These are phyloP conservation scores for Helotiales sp. DNA, from an alignment of 2,329 filamentous ascomycete species.

Conservation along the genomic window DNA sequence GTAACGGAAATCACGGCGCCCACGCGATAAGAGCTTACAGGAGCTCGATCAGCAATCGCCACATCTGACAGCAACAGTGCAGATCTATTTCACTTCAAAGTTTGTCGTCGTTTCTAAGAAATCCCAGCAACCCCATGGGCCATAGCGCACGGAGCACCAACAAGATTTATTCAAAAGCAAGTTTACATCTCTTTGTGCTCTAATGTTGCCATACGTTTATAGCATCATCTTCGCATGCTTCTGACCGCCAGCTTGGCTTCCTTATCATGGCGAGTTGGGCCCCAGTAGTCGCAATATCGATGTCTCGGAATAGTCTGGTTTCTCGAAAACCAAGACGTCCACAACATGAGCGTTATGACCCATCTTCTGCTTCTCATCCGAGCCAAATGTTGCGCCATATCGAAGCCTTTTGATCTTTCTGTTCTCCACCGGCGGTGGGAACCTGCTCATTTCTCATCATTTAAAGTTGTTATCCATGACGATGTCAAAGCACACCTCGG, in stretches of 20 bases:
- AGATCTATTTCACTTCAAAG: not conserved
- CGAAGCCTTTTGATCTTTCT: not conserved
- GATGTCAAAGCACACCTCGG: conserved; percentile 10
- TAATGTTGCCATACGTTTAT: not conserved
- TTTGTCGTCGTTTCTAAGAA: not conserved
- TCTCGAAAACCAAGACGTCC: not conserved
- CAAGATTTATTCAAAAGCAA: not conserved
- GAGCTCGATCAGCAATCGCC: not conserved
- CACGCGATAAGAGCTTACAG: conserved; percentile 1
- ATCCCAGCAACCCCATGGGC: not conserved
- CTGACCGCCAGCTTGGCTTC: not conserved
- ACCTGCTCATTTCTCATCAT: not conserved
- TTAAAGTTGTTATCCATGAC: no score
- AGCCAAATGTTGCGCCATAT: not conserved
- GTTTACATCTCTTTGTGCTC: not conserved
- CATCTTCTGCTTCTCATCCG: not conserved
- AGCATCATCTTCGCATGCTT: not conserved
- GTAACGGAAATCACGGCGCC: not conserved
- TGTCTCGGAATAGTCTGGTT: not conserved
- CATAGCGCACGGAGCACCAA: not conserved
- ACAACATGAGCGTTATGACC: not conserved
- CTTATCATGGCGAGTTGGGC: not conserved
- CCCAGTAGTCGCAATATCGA: not conserved
- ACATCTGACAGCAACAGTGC: no score
- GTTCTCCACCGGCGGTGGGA: not conserved